A percentile compares a stretch with the other conserved stretches of the same genome.
phyloP scores from a whole-genome alignment of 1,284 basidiomycete species.

The Schizophyllum amplum region DNA sequence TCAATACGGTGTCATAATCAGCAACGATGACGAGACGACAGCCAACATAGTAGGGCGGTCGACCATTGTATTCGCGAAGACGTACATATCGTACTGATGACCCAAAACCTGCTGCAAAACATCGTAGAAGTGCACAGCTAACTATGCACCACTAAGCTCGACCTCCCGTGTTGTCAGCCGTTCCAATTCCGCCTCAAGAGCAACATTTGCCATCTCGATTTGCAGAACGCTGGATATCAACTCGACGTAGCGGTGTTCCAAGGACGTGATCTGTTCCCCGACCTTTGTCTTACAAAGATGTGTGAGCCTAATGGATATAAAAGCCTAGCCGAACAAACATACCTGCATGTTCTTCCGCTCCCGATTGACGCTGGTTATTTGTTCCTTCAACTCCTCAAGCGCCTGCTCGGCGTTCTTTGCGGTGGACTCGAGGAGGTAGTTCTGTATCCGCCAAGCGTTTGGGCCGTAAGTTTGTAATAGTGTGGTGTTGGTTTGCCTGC shows the following conservation, averaged over 20 bases:
- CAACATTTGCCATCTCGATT: conserved; percentile 88
- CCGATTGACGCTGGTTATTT: conserved; percentile 79
- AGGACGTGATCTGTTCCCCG: conserved; percentile 67
- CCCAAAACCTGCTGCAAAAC: not conserved
- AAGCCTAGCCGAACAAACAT: conserved; percentile 13
- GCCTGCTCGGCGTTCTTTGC: conserved; percentile 68
- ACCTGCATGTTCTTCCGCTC: conserved; percentile 82
- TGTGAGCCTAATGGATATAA: not conserved
- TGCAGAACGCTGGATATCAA: conserved; percentile 82
- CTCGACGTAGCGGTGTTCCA: conserved; percentile 86
- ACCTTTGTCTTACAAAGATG: conserved; percentile 46
- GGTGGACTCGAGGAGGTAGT: conserved; percentile 78
- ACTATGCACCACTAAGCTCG: conserved; percentile 29
- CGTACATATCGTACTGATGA: not conserved
- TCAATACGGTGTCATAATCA: too few species aligned
- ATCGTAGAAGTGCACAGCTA: not conserved
- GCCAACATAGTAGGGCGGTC: too few species aligned
- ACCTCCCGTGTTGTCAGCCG: conserved; percentile 47
- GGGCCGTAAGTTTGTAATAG: conserved; percentile 83
- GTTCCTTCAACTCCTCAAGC: conserved; percentile 64
- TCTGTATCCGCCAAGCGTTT: conserved; percentile 88
- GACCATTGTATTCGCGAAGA: not conserved
- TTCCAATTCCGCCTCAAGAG: conserved; percentile 68
- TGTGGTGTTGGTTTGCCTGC: conserved; percentile 77
- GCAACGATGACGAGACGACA: too few species aligned